These are phyloP conservation scores for Ocimum tenuiflorum DNA, from an alignment of 257 asterid genomes.

Conservation along the genomic window DNA sequence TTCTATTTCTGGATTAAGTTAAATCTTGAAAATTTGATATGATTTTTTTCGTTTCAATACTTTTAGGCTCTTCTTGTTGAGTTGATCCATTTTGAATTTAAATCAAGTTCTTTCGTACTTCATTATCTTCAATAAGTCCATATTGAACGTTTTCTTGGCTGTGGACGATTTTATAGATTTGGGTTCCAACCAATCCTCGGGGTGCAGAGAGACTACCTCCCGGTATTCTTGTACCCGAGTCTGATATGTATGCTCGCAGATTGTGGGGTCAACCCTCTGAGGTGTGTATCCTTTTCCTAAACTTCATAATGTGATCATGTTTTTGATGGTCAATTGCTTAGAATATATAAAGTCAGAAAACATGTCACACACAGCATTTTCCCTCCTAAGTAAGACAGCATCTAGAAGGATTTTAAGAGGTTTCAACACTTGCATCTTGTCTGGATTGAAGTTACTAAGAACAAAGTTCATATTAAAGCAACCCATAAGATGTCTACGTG, in stretches of 20 bases:
- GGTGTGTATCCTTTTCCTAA: constrained; percentile 38
- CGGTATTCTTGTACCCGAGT: constrained; percentile 46
- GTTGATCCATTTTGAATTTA: background rate
- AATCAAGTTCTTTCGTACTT: no score
- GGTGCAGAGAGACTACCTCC: constrained; percentile 89
- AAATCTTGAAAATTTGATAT: background rate
- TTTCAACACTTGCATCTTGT: no score
- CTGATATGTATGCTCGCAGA: constrained; percentile 73
- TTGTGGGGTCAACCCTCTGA: constrained; percentile 77
- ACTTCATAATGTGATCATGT: background rate
- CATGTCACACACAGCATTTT: no score
- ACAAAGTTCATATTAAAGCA: no score
- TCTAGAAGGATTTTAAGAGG: no score
- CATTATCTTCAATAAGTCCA: no score
- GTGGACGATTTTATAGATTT: constrained; percentile 41
- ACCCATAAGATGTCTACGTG: background rate
- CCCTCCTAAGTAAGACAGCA: no score
- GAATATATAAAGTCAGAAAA: no score
- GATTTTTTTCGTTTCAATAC: background rate
- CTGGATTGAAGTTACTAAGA: background rate
- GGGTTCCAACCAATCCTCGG: constrained; percentile 81
- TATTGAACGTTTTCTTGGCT: constrained; percentile 9
- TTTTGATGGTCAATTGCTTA: background rate
- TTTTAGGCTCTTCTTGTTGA: background rate
- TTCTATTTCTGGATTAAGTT: background rate